These are phyloP conservation scores for Vanilla planifolia DNA, from an alignment of 106 monocot genomes.

Conservation along the genomic window DNA sequence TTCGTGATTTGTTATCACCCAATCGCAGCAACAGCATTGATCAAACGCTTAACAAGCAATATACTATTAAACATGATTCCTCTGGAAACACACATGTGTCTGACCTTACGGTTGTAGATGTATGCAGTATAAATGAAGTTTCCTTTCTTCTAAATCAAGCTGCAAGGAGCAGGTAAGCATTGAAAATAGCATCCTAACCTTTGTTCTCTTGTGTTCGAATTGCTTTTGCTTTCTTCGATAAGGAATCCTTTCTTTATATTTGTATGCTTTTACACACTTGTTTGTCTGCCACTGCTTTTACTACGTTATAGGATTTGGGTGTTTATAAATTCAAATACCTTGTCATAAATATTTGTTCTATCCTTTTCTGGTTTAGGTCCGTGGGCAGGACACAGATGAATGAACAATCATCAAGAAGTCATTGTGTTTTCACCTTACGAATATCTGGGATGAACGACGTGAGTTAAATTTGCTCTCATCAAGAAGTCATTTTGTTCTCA, in stretches of 20 bases:
- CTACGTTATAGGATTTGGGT: background rate
- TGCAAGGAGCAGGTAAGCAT: slow-evolving; percentile 68
- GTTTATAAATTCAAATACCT: background rate
- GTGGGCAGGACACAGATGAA: slow-evolving; percentile 92
- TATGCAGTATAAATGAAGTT: slow-evolving; percentile 70
- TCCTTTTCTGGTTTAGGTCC: slow-evolving; percentile 38
- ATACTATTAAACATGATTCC: slow-evolving; percentile 74
- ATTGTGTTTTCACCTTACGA: slow-evolving; percentile 86
- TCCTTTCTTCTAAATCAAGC: slow-evolving; percentile 64
- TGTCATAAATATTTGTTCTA: background rate
- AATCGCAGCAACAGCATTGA: slow-evolving; percentile 24
- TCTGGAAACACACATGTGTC: slow-evolving; percentile 71
- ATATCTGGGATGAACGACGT: slow-evolving; percentile 88
- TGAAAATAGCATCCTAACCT: background rate
- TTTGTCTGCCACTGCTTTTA: too few species aligned
- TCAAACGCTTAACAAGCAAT: slow-evolving; percentile 38
- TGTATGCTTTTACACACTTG: too few species aligned
- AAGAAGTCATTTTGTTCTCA: background rate
- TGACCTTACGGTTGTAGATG: slow-evolving; percentile 80
- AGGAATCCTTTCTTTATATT: too few species aligned
- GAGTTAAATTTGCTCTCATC: too few species aligned
- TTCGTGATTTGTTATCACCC: slow-evolving; percentile 62
- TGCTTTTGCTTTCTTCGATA: background rate
- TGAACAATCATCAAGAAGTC: slow-evolving; percentile 89
- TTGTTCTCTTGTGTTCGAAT: background rate